phyloP scores from a whole-genome alignment of 2,329 filamentous ascomycete species.

The Diaporthe ilicicola region DNA sequence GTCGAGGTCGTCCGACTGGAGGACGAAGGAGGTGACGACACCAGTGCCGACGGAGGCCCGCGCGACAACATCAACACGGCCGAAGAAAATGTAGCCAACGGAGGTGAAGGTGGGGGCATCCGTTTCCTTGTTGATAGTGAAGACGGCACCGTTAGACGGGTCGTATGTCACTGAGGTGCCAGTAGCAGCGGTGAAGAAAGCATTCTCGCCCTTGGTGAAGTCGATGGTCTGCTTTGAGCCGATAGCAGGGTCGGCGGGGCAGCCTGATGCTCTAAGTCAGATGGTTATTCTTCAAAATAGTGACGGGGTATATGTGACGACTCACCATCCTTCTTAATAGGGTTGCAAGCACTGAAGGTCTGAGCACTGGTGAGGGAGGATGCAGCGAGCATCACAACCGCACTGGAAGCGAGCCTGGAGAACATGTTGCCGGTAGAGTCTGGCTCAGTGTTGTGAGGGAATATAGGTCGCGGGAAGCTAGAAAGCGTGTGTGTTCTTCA shows the following conservation, averaged over 20 bases:
- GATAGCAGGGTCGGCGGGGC: slow-evolving; percentile 79
- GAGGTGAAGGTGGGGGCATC: slow-evolving; percentile 78
- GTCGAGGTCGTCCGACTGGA: slow-evolving; percentile 91
- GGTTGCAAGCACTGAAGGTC: slow-evolving; percentile 65
- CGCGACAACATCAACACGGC: slow-evolving; percentile 80
- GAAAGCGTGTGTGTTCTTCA: not conserved
- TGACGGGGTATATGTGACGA: slow-evolving; percentile 44
- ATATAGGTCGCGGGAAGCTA: not conserved
- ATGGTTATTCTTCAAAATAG: not conserved
- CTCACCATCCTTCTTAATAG: slow-evolving; percentile 52
- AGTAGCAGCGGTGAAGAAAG: slow-evolving; percentile 55
- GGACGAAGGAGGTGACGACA: slow-evolving; percentile 87
- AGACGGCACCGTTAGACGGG: slow-evolving; percentile 57
- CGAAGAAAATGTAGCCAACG: slow-evolving; percentile 96
- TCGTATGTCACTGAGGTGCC: slow-evolving; percentile 60
- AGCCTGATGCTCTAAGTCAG: slow-evolving; percentile 53
- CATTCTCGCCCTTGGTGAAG: slow-evolving; percentile 77
- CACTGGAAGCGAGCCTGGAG: slow-evolving; percentile 54
- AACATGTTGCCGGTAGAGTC: slow-evolving; percentile 47
- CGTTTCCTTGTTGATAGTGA: slow-evolving; percentile 72
- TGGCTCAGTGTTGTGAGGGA: not conserved
- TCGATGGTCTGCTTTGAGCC: slow-evolving; percentile 72
- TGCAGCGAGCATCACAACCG: slow-evolving; percentile 59
- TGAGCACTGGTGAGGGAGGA: slow-evolving; percentile 61
- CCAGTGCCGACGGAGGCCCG: slow-evolving; percentile 83